These are phyloP conservation scores for Psilocybe cubensis DNA, from an alignment of 768 basidiomycete species.

Conservation along the genomic window DNA sequence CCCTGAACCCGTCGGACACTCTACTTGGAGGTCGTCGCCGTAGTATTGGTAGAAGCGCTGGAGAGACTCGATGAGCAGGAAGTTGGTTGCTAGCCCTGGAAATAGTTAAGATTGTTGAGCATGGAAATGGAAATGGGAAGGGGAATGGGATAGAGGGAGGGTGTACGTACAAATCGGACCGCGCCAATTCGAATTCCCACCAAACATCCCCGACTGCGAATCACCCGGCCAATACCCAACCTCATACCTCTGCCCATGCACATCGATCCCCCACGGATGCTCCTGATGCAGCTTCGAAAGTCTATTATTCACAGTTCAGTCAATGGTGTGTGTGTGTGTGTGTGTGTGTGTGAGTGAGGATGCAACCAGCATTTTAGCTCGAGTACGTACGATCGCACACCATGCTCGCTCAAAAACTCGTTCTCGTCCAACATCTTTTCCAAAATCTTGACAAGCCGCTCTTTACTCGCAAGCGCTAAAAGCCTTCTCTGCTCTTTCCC, in stretches of 20 bases:
- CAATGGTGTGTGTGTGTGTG: too few species aligned
- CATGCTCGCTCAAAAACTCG: slow-evolving; percentile 95
- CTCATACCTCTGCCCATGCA: slow-evolving; percentile 89
- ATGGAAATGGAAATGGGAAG: not conserved
- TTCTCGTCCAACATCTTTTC: slow-evolving; percentile 98
- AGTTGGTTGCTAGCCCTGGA: slow-evolving; percentile 93
- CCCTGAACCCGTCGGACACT: slow-evolving; percentile 97
- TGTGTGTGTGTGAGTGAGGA: too few species aligned
- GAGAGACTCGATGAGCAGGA: slow-evolving; percentile 92
- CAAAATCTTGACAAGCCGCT: slow-evolving; percentile 83
- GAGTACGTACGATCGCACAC: slow-evolving; percentile 86
- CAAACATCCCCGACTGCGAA: slow-evolving; percentile 96
- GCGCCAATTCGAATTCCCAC: slow-evolving; percentile 97
- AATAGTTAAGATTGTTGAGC: slow-evolving; percentile 6
- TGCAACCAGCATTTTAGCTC: too few species aligned
- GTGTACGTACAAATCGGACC: slow-evolving; percentile 77
- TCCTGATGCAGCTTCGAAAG: slow-evolving; percentile 91
- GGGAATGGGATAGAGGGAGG: not conserved
- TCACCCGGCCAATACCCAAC: slow-evolving; percentile 99
- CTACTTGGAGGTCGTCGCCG: slow-evolving; percentile 89
- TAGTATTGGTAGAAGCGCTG: slow-evolving; percentile 99
- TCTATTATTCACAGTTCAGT: slow-evolving; percentile 41
- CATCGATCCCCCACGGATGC: slow-evolving; percentile 93
- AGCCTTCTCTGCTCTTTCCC: slow-evolving; percentile 89
- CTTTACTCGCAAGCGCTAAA: slow-evolving; percentile 90